Evolutionary conservation across 176 grass and related monocot species (phyloP).

Genomic region (Ensete ventricosum): DNA sequence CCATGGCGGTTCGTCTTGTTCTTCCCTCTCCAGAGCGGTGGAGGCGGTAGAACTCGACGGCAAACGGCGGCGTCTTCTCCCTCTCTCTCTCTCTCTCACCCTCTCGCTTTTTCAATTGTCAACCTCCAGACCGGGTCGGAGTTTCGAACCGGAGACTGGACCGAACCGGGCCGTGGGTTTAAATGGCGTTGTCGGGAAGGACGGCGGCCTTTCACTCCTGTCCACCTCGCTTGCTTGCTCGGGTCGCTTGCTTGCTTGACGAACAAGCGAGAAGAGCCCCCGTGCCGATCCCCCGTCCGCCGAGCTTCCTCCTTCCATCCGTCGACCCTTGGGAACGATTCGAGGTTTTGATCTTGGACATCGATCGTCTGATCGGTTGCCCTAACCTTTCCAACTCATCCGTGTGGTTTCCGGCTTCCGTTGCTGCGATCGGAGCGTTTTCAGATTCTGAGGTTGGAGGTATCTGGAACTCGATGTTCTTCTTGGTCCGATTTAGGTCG

Average conservation of each 20-base stretch:
- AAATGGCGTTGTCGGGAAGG: too few relatives aligned
- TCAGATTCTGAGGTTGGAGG: background rate
- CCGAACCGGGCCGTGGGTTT: too few relatives aligned
- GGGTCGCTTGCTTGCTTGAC: background rate
- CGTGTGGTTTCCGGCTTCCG: background rate
- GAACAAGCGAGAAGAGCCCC: background rate
- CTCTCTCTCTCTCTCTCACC: too few relatives aligned
- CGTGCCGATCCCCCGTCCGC: background rate
- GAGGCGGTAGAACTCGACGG: too few relatives aligned
- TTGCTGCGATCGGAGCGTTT: background rate
- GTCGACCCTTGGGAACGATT: background rate
- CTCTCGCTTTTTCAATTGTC: too few relatives aligned
- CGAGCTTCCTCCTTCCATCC: too few relatives aligned
- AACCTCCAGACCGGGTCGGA: too few relatives aligned
- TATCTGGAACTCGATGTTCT: background rate
- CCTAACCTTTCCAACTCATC: background rate
- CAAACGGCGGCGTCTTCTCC: too few relatives aligned
- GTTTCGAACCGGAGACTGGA: too few relatives aligned
- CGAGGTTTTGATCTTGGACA: background rate
- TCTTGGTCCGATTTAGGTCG: background rate
- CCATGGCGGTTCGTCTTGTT: too few relatives aligned
- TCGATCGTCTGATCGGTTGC: background rate
- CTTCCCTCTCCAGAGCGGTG: too few relatives aligned
- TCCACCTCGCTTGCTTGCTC: background rate
- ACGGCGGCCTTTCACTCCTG: background rate